Evolutionary conservation across 305 asterid genomes (phyloP).

Genomic region (Fraxinus albicans): DNA sequence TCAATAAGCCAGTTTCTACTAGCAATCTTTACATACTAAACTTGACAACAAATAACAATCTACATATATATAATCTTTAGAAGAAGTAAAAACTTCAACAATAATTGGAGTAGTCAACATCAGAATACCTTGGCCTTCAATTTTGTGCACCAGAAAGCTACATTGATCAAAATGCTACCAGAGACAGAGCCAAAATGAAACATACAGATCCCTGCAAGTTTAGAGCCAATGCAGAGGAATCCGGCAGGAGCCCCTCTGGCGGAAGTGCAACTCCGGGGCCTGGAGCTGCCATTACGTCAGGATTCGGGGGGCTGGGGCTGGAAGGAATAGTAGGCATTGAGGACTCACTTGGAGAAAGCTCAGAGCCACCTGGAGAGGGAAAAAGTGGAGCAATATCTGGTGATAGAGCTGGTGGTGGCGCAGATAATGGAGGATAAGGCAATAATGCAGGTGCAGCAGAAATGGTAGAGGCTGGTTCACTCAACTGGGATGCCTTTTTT

Average conservation of each 20-base stretch:
- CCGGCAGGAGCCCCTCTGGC: conserved; percentile 42
- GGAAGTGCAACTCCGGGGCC: conserved; percentile 51
- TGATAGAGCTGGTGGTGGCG: conserved; percentile 53
- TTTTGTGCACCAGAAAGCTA: conserved; percentile 20
- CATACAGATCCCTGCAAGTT: conserved; percentile 27
- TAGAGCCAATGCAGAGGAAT: conserved; percentile 36
- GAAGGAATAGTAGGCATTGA: conserved; percentile 73
- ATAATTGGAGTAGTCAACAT: not conserved
- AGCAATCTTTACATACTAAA: conserved; percentile 22
- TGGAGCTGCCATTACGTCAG: conserved; percentile 53
- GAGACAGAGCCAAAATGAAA: conserved; percentile 26
- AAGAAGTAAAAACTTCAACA: conserved; percentile 13
- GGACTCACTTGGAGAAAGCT: conserved; percentile 71
- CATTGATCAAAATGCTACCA: conserved; percentile 35
- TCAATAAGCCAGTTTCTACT: not conserved
- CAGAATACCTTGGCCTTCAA: conserved; percentile 14
- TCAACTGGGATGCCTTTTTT: not conserved
- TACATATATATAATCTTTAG: not conserved
- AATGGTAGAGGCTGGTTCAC: conserved; percentile 59
- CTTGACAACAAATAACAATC: conserved; percentile 1
- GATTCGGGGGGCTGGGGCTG: conserved; percentile 89
- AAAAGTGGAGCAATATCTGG: conserved; percentile 74
- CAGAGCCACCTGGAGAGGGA: conserved; percentile 74
- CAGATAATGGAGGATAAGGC: conserved; percentile 57
- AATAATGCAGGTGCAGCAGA: conserved; percentile 80